phyloP scores from a whole-genome alignment of 2,329 filamentous ascomycete genomes.

The Metarhizium robertsii region DNA sequence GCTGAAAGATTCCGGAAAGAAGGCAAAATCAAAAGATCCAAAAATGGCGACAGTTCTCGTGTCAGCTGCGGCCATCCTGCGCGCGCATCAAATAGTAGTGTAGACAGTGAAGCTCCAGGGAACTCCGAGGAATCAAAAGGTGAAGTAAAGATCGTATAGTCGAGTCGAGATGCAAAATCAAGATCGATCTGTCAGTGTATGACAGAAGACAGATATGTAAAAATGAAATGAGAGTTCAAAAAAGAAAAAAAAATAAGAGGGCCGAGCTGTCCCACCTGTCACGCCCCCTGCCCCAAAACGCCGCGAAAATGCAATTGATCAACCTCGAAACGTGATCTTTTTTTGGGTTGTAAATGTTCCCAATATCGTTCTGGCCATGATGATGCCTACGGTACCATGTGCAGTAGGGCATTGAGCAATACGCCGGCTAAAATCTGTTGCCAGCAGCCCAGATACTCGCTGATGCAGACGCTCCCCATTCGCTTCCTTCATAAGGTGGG shows the following conservation, averaged over 20 bases:
- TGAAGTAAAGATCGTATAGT: background rate
- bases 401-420: background rate
- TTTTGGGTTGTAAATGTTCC: background rate
- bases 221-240: background rate
- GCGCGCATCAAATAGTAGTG: background rate
- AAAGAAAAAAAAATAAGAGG: conserved; percentile 5
- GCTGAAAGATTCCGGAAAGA: conserved; percentile 11
- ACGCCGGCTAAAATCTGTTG: conserved; percentile 42
- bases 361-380: conserved; percentile 11
- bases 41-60: conserved; percentile 12
- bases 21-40: conserved; percentile 3
- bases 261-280: conserved; percentile 12
- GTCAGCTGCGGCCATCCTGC: conserved; percentile 5
- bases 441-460: conserved; percentile 72
- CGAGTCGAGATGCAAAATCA: background rate
- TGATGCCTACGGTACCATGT: conserved; percentile 8
- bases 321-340: conserved; percentile 11
- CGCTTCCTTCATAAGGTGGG: conserved; percentile 86
- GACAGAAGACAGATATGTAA: background rate
- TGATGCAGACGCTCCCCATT: conserved; percentile 79
- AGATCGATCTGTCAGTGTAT: background rate
- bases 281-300: background rate
- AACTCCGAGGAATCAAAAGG: background rate
- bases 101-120: background rate
- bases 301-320: conserved; percentile 6